Base-by-base conservation (phyloP, 1,284 basidiomycete species). In the Sporisorium scitamineum region DNA sequence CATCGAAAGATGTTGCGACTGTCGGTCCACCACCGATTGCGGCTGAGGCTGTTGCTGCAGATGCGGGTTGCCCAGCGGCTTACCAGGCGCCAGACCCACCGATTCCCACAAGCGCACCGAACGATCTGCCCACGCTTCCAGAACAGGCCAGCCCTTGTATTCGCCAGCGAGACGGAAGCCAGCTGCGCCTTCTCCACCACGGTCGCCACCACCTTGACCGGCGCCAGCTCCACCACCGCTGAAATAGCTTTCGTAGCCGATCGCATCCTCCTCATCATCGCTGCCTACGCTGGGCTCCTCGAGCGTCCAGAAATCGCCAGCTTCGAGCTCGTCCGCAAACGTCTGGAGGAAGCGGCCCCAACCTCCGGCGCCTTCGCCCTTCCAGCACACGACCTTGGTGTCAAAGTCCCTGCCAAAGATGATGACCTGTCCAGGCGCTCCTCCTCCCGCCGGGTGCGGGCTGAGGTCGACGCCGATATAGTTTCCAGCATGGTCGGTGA, bases 381-480 rank as follows among this genome's bases (percentile, higher is more conserved):
- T 76, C 81, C 84, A 86, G 55, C 98, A 88, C 34, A 98, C 96
- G 44, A 97, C 93, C 86, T 99, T 99, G 26, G 94, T 93, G 86
- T 99, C 96, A 86, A 99, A 97, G 85, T 99, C 96, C 57, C 96
- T 90, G 14, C 96, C 96, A 86, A 98, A 99, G 53, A 98, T 91
- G 72, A 99, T 98, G 55, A 97, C 95, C 86, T 99, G 96, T 5
- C 96, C 97, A 54, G 90, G 88, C 2, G 90, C 86, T 52, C 95
- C 96, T 39, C 76, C 70, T 29, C 80, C 79, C 22, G 64, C 61
- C 1, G 81, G 79, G n/a, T 84, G 85, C 6, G 96, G 96, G 86
- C 92, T 94, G 68, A 99, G 89, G 86, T 99, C 96, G 54, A 99
- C 89, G 57, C 96, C 96, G 70, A 98, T 90, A 85, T 99, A 99